Conservation (phyloP, 2,329 filamentous ascomycete species). For the Fusarium succisae region DNA sequence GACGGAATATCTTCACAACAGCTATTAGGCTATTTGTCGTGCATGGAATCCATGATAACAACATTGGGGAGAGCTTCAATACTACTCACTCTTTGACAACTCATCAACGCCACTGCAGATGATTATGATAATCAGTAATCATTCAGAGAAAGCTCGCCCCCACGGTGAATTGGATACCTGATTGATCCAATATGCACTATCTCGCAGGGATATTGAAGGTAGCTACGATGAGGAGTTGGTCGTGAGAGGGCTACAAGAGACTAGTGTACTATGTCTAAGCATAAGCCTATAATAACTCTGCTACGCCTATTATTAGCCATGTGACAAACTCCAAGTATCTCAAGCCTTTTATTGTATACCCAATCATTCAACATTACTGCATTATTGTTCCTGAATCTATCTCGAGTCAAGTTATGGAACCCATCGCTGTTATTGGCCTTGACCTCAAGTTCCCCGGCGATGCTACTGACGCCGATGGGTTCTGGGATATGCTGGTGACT, state of each 20-base stretch:
- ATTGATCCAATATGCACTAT: neutral
- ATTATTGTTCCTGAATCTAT: neutral
- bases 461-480: neutral
- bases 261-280: rapidly evolving
- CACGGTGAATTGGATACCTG: neutral
- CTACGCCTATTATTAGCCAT: neutral
- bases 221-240: neutral
- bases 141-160: neutral
- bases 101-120: neutral
- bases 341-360: neutral
- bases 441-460: slow-evolving; percentile 7
- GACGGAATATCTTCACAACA: neutral
- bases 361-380: neutral
- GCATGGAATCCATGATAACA: neutral
- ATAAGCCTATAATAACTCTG: neutral
- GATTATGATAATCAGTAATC: neutral
- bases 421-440: slow-evolving; percentile 1
- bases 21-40: neutral
- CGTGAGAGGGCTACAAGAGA: neutral
- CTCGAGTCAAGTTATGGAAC: neutral
- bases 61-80: neutral
- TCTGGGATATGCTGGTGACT: slow-evolving; percentile 8
- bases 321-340: neutral
- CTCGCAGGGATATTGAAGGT: no score
- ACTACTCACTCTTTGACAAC: neutral